Conservation (phyloP, 257 asterid genomes). For the Scutellaria baicalensis region DNA sequence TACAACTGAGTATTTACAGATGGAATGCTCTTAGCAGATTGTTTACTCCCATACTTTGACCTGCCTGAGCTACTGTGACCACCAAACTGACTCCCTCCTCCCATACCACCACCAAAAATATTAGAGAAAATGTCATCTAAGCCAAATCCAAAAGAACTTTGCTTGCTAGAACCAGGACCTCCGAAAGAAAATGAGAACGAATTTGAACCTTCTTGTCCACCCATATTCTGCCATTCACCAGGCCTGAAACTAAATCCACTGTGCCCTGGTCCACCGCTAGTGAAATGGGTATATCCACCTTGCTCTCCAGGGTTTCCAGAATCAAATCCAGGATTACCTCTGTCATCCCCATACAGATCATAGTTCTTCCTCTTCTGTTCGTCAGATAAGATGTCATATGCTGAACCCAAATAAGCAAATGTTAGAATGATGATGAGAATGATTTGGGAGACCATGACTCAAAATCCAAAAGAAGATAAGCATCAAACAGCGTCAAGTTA, state of each 20-base stretch:
- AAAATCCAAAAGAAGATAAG: background rate
- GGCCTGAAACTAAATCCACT: constrained; percentile 72
- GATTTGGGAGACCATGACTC: background rate
- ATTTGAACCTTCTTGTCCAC: constrained; percentile 60
- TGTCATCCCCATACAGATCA: constrained; percentile 90
- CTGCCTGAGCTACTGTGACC: constrained; percentile 62
- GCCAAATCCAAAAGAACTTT: constrained; percentile 58
- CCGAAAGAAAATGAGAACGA: constrained; percentile 93
- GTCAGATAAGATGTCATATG: constrained; percentile 82
- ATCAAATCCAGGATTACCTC: constrained; percentile 67
- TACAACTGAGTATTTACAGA: constrained; percentile 45
- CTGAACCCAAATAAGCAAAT: constrained; percentile 31
- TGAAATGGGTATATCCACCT: constrained; percentile 54
- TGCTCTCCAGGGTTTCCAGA: constrained; percentile 49
- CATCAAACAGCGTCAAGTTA: background rate
- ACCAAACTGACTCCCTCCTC: constrained; percentile 60
- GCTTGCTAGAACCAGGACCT: constrained; percentile 58
- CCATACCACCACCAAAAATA: constrained; percentile 62
- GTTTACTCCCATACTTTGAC: constrained; percentile 34
- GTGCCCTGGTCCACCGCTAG: constrained; percentile 71
- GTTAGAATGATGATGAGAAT: background rate
- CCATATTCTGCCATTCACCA: constrained; percentile 75
- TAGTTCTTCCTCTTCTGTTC: constrained; percentile 89
- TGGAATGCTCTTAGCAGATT: constrained; percentile 42
- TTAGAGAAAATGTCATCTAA: constrained; percentile 63